Conservation (phyloP, 2,329 filamentous ascomycete genomes). For the Phyllosticta ampelicida region DNA sequence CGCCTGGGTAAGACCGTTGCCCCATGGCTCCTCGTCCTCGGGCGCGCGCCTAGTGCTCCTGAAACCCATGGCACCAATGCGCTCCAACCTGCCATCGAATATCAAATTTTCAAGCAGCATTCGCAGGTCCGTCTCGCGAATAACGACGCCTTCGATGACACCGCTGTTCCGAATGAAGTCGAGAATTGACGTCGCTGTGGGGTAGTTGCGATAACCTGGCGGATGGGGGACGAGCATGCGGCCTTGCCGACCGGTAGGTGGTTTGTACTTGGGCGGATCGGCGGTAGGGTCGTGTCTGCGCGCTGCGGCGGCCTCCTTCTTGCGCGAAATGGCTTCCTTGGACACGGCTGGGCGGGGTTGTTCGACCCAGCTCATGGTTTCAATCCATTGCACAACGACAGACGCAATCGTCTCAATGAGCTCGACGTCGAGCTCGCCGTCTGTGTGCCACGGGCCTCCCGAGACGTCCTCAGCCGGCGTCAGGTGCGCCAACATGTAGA, state of each 20-base stretch:
- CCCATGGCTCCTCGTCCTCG: slow-evolving; percentile 28
- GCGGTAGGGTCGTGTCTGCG: slow-evolving; percentile 19
- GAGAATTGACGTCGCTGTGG: slow-evolving; percentile 69
- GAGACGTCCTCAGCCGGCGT: slow-evolving; percentile 82
- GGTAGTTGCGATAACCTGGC: slow-evolving; percentile 64
- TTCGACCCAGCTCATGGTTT: slow-evolving; percentile 59
- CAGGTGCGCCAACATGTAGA: slow-evolving; percentile 85
- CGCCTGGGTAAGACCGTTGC: slow-evolving; percentile 74
- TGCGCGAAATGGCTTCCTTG: slow-evolving; percentile 20
- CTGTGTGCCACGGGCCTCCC: slow-evolving; percentile 89
- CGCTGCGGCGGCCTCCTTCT: slow-evolving; percentile 19
- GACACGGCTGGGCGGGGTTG: slow-evolving; percentile 25
- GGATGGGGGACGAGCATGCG: slow-evolving; percentile 39
- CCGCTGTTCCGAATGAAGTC: slow-evolving; percentile 57
- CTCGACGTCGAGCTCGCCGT: slow-evolving; percentile 77
- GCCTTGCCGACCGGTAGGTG: slow-evolving; percentile 16
- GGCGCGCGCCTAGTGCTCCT: slow-evolving; percentile 32
- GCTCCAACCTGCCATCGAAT: slow-evolving; percentile 76
- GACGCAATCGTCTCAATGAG: slow-evolving; percentile 69
- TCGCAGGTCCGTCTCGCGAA: slow-evolving; percentile 62
- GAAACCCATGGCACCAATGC: slow-evolving; percentile 42
- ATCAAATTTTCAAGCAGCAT: slow-evolving; percentile 80
- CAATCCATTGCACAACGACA: slow-evolving; percentile 64
- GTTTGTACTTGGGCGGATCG: slow-evolving; percentile 16
- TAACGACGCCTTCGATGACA: slow-evolving; percentile 53